Evolutionary conservation across 2,329 filamentous ascomycete genomes (phyloP).

Genomic region (Dactylellina parvicollis): DNA sequence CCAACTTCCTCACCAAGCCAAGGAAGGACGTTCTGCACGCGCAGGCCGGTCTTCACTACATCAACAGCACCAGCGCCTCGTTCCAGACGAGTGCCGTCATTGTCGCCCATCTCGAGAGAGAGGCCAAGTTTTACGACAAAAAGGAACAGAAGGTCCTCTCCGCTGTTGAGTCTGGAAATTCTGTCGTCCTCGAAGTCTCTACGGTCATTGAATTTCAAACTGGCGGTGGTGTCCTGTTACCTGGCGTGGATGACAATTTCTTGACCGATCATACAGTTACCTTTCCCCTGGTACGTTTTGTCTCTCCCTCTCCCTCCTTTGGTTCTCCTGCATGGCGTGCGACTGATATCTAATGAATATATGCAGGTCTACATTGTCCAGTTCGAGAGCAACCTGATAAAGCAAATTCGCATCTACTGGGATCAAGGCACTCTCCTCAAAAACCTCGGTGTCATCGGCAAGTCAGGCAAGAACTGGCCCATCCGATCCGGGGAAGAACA

Average conservation of each 20-base stretch:
- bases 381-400: slow-evolving; percentile 83
- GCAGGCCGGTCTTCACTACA: slow-evolving; percentile 81
- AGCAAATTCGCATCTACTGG: slow-evolving; percentile 90
- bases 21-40: slow-evolving; percentile 71
- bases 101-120: slow-evolving; percentile 77
- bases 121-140: slow-evolving; percentile 79
- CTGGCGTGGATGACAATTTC: slow-evolving; percentile 92
- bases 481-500: slow-evolving; percentile 89
- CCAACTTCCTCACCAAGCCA: slow-evolving; percentile 76
- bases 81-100: slow-evolving; percentile 78
- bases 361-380: slow-evolving; percentile 84
- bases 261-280: slow-evolving; percentile 81
- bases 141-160: slow-evolving; percentile 81
- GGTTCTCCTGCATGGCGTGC: slow-evolving; percentile 18
- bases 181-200: slow-evolving; percentile 80
- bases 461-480: slow-evolving; percentile 90
- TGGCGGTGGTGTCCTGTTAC: slow-evolving; percentile 86
- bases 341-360: slow-evolving; percentile 9
- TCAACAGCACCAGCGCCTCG: slow-evolving; percentile 79
- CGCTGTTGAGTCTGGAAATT: slow-evolving; percentile 75
- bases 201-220: slow-evolving; percentile 82
- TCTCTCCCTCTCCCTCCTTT: slow-evolving; percentile 20
- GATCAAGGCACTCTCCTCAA: slow-evolving; percentile 93
- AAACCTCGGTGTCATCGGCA: slow-evolving; percentile 91
- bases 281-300: slow-evolving; percentile 78